Evolutionary conservation across 2,329 filamentous ascomycete species (phyloP).

Genomic region (Lachnellula subtilissima): DNA sequence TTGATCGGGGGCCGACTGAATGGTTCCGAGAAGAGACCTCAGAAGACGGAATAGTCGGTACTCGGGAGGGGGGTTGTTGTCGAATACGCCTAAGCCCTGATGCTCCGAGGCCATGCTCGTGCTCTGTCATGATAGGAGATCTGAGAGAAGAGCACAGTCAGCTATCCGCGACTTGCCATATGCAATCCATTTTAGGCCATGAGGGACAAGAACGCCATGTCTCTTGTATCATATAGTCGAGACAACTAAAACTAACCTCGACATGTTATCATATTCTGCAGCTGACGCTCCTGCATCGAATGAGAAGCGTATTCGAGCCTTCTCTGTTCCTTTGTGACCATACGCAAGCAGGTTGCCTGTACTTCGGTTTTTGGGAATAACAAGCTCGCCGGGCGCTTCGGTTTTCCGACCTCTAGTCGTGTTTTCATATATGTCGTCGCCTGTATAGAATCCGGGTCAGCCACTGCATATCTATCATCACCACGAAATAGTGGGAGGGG

Average conservation of each 20-base stretch:
- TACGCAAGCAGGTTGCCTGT: conserved; percentile 53
- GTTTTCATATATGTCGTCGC: conserved; percentile 22
- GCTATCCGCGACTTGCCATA: conserved; percentile 11
- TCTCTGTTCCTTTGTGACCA: conserved; percentile 43
- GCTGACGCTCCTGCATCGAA: conserved; percentile 61
- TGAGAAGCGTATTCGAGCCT: conserved; percentile 65
- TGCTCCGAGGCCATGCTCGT: conserved; percentile 79
- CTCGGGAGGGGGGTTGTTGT: conserved; percentile 68
- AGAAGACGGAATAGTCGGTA: conserved; percentile 61
- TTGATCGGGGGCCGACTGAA: conserved; percentile 57
- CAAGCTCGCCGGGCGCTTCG: conserved; percentile 21
- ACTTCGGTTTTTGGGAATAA: conserved; percentile 59
- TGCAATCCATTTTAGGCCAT: conserved; percentile 8
- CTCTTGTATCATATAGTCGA: not conserved
- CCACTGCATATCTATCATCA: not conserved
- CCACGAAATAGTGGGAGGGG: not conserved
- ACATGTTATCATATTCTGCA: conserved; percentile 63
- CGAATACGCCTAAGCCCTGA: conserved; percentile 91
- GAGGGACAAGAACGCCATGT: conserved; percentile 17
- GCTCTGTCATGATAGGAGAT: conserved; percentile 76
- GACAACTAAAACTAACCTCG: conserved; percentile 55
- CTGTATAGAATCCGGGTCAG: conserved; percentile 18
- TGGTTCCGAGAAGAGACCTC: conserved; percentile 58
- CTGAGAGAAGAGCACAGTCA: conserved; percentile 42
- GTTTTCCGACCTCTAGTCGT: conserved; percentile 15